Evolutionary conservation across 1,284 basidiomycete genomes (phyloP).

Genomic region (Neonothopanus nambi): DNA sequence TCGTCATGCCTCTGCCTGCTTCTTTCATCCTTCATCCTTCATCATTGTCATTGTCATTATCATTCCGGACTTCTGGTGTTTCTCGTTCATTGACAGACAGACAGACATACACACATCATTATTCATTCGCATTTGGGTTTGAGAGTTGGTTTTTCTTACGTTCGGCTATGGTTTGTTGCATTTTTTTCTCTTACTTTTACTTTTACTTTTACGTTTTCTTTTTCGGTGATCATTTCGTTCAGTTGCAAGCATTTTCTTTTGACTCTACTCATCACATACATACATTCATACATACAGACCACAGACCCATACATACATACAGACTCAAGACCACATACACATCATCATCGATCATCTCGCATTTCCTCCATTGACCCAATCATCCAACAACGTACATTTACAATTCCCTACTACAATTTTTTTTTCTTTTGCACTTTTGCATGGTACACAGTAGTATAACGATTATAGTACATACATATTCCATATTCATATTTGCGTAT

Average conservation of each 20-base stretch:
- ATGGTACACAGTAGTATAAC: neutral
- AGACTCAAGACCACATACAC: too few relatives aligned
- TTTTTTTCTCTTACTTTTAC: too few relatives aligned
- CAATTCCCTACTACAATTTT: neutral
- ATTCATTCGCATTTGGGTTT: neutral
- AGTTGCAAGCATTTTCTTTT: neutral
- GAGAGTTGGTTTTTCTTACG: neutral
- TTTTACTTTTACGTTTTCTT: neutral
- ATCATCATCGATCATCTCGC: too few relatives aligned
- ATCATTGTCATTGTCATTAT: too few relatives aligned
- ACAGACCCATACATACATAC: neutral
- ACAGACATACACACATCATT: too few relatives aligned
- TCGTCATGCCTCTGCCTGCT: too few relatives aligned
- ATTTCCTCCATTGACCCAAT: neutral
- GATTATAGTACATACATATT: constrained; percentile 10
- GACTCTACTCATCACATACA: neutral
- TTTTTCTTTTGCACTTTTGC: neutral
- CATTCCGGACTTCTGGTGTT: neutral
- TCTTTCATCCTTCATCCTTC: too few relatives aligned
- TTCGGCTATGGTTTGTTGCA: too few relatives aligned
- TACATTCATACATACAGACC: neutral
- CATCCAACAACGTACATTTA: neutral
- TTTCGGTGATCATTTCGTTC: neutral
- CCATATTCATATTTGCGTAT: neutral
- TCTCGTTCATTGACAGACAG: too few relatives aligned